Base-by-base conservation (phyloP, 2,329 filamentous ascomycete genomes). In the Tolypocladium pustulatum region DNA sequence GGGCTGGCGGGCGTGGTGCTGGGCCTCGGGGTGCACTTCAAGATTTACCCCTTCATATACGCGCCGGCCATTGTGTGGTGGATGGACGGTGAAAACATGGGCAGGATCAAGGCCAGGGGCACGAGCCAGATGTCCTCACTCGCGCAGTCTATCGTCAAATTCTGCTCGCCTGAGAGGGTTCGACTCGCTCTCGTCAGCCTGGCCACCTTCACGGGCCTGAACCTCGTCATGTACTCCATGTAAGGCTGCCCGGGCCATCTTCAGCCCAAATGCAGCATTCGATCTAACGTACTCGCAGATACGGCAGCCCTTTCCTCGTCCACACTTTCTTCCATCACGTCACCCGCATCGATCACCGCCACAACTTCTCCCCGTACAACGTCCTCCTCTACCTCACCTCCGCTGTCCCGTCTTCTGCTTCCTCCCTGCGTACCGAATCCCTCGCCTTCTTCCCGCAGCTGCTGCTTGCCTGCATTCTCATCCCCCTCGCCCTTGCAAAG, bases 41-140 rank as follows among this genome's bases (percentile, higher is more conserved):
- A 99, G 79, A 97, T 99, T 61, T 99, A 99, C 68, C 94, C 94
- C 0, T 96, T 97, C 72, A 90, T 99, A 61, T 99, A 99, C 72
- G 93, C 90, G 2, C 84, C 87, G 0, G 86, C 88, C 3, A 86
- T 94, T 49, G 72, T 91, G 6, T 91, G 88, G 87, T 92, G 87
- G 87, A 84, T 93, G 75, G 88, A 90, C 64, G 75, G 74, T 3
- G 79, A 81, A 62, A 72, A 71, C 32, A 71, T 82, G 59, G 65
- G 68, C 10, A 64, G 62, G 22, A 54, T 46, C 17, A 54, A 59
- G 4, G 57, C 58, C 13, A 13, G 17, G 25, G 20, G 20, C 30
- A 6, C 27, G 30, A 52, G 9, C 15, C n/a, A 30, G 9, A 58
- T 61, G 8, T 38, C 57, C 9, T 73, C 67, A 9, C 60, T 61